phyloP scores from a whole-genome alignment of 192 early-diverging fungal species.

The Funneliformis mosseae region DNA sequence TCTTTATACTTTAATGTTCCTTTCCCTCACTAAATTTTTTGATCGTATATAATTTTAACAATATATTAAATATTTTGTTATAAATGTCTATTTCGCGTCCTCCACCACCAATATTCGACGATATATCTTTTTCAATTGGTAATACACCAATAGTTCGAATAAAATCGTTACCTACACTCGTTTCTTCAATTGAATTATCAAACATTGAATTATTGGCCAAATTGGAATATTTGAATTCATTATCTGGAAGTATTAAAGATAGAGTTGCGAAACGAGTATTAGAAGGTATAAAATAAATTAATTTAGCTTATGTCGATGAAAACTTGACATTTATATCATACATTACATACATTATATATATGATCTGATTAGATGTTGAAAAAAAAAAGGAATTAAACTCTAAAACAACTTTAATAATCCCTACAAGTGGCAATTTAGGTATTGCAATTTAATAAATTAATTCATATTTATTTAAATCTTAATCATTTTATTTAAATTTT shows the following conservation, averaged over 20 bases:
- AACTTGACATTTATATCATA: background rate
- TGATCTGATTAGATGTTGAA: conserved; percentile 12
- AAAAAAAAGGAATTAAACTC: conserved; percentile 36
- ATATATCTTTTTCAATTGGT: conserved; percentile 48
- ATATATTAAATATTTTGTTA: no score
- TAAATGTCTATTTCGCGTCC: background rate
- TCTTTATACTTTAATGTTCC: no score
- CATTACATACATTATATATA: background rate
- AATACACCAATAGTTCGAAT: conserved; percentile 63
- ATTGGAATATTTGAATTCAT: conserved; percentile 72
- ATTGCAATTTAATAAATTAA: background rate
- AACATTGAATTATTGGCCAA: conserved; percentile 69
- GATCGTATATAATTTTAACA: no score
- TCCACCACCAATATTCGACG: conserved; percentile 8
- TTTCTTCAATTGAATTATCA: background rate
- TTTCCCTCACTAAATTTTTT: no score
- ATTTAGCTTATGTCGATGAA: background rate
- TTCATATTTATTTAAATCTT: conserved; percentile 4
- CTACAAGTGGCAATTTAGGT: conserved; percentile 68
- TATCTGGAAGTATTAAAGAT: conserved; percentile 73
- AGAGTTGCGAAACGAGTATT: conserved; percentile 64
- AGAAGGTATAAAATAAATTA: conserved; percentile 35
- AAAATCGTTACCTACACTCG: conserved; percentile 18
- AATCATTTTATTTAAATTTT: background rate
- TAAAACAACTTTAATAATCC: conserved; percentile 61